Evolutionary conservation across 2,329 filamentous ascomycete species (phyloP).

Genomic region (Davidsoniella eucalypti): DNA sequence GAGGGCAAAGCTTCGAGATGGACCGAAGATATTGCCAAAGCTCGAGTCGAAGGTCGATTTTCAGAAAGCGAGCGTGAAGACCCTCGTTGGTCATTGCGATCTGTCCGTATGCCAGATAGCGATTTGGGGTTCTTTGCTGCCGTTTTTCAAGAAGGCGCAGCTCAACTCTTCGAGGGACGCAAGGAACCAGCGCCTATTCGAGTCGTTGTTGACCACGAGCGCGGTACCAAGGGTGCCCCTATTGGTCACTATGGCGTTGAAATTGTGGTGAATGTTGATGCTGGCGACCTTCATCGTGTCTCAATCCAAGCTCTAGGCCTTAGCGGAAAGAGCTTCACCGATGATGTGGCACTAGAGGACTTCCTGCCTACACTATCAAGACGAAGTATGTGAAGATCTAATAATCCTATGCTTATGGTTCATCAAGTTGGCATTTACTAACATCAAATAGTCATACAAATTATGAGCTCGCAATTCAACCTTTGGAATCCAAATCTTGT

Average conservation of each 20-base stretch:
- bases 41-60: conserved; percentile 71
- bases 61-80: conserved; percentile 69
- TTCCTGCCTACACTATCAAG: conserved; percentile 61
- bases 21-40: conserved; percentile 74
- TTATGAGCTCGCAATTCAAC: conserved; percentile 54
- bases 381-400: conserved; percentile 36
- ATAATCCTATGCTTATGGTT: background rate
- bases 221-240: conserved; percentile 47
- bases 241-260: conserved; percentile 55
- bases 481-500: conserved; percentile 48
- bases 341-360: conserved; percentile 56
- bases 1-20: conserved; percentile 62
- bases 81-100: conserved; percentile 63
- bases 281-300: conserved; percentile 32
- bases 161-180: conserved; percentile 45
- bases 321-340: conserved; percentile 54
- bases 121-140: conserved; percentile 46
- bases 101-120: conserved; percentile 44
- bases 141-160: conserved; percentile 53
- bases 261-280: conserved; percentile 46
- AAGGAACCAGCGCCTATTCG: conserved; percentile 53
- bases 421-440: background rate
- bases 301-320: conserved; percentile 41
- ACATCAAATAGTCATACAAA: conserved; percentile 42
- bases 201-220: conserved; percentile 55